Base-by-base conservation (phyloP, 352 stramenopile genomes). In the Globisporangium echinulatum region DNA sequence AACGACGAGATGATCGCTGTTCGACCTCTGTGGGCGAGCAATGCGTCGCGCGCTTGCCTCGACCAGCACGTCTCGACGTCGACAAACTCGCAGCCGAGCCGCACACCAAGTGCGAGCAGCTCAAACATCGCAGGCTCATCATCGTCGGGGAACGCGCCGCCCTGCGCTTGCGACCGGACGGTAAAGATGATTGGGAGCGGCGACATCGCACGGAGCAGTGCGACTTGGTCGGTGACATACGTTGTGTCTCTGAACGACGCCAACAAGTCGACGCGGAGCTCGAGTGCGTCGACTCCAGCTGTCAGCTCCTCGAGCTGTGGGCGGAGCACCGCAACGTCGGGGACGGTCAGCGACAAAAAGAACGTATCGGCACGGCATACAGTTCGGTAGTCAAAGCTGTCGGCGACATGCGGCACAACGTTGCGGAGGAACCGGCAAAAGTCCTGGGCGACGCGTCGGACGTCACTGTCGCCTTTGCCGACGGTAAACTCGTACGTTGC, bases 111-210 rank as follows among this genome's bases (percentile, higher is more conserved):
- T 8, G 87, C 70, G 14, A 98, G 77, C 52, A 98, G 67, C 39
- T 94, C 69, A 62, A 91, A 87, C 70, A 93, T 87, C 51, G 88
- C 89, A 59, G 83, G 81, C 62, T 91, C 76, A 50, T 92, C 62
- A 54, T 96, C 90, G 71, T 98, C 88, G 4, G 91, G 91, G 75
- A 97, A 99, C 15, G 81, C 92, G 54, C 97, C 97, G 43, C 95
- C 96, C 75, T 99, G 96, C 61, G 84, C 66, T 54, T 89, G 74
- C 14, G 94, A 98, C 19, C 97, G 88, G 25, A 99, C 96, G 0
- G 97, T 99, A 66, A 96, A 99, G 44, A 99, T 97, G 63, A 99
- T 92, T 3, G 96, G 96, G 56, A 98, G 80, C 8, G 80, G 75
- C 52, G 92, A 96, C 62, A 97, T 74, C 10, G 92, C 71, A 15